Evolutionary conservation across 495 filamentous ascomycete genomes (phyloP), one percentile per base, ranked within the genome.

Genomic region (Lasiosphaeriaceae sp.): DNA sequence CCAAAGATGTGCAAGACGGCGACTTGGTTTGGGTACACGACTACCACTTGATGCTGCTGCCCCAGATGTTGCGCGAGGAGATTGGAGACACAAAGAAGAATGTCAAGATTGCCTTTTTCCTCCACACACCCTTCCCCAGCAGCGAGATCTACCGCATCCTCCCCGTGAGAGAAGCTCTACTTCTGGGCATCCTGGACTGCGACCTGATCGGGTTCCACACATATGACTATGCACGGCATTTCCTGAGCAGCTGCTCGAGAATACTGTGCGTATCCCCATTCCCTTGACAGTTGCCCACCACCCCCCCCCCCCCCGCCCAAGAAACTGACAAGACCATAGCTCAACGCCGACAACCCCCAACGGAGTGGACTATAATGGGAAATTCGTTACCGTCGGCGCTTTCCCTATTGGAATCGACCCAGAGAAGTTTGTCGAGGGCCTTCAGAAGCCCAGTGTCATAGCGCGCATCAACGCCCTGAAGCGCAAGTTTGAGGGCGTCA

Each of bases 391-490:
- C 1, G 86, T 90, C 11, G 90, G 86, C 44, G 90, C 87, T 14
- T 97, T 94, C 66, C 90, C 93, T 4, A 96, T 96, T 48, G 92
- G 92, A 34, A 96, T 98, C 66, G 92, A 97, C 58, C 93, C 94
- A 0, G 91, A 96, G 53, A 96, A 96, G 71, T 97, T 98, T 70
- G 83, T 85, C 54, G 89, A 96, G 54, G 90, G 87, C 0, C 75
- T 98, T 26, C 80, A 93, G 75, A 90, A 92, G 64, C 79, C 81
- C 2, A 85, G 83, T 37, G 90, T 97, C 0, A 82, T 88, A 66
- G 82, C 86, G 48, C 87, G 92, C 16, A 96, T 96, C 52, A 79
- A 83, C 0, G 74, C 83, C 0, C 77, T 97, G 8, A 81, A 89
- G 62, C 85, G 87, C 54, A 88, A 87, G 62, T 97, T 96, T 63